phyloP scores from a whole-genome alignment of 305 asterid genomes.

The Galium porrigens region DNA sequence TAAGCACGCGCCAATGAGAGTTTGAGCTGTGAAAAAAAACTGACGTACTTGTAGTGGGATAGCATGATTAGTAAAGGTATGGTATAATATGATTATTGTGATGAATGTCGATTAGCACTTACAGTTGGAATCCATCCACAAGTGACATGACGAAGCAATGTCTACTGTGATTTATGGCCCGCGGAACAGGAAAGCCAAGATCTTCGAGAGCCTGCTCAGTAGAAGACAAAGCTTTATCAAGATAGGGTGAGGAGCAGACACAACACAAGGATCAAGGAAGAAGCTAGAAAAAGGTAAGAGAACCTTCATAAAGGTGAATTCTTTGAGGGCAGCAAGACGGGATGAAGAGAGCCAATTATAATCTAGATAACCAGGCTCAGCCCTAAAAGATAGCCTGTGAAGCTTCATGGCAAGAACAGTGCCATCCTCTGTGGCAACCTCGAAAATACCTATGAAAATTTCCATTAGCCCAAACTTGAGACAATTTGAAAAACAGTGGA shows the following conservation, averaged over 20 bases:
- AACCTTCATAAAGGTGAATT: slow-evolving; percentile 89
- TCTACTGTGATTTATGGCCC: slow-evolving; percentile 80
- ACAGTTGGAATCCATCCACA: slow-evolving; percentile 81
- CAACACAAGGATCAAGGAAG: too few species aligned
- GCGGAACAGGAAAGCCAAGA: slow-evolving; percentile 83
- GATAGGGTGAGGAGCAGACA: neutral
- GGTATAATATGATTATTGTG: too few species aligned
- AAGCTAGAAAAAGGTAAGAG: neutral
- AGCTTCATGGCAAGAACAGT: slow-evolving; percentile 79
- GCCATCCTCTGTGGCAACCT: slow-evolving; percentile 87
- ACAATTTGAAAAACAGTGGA: neutral
- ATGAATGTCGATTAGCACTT: slow-evolving; percentile 22
- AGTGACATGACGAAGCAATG: slow-evolving; percentile 91
- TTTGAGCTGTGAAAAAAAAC: too few species aligned
- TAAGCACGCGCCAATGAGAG: neutral
- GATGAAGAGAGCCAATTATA: slow-evolving; percentile 74
- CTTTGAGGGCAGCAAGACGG: slow-evolving; percentile 89
- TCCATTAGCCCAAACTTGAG: neutral
- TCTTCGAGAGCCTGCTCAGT: slow-evolving; percentile 65
- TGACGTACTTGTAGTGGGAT: too few species aligned
- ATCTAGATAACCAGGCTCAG: too few species aligned
- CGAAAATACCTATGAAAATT: slow-evolving; percentile 52
- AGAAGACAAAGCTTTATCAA: slow-evolving; percentile 5
- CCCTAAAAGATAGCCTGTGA: slow-evolving; percentile 87
- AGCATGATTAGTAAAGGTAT: too few species aligned